Evolutionary conservation across 352 stramenopile genomes (phyloP), one percentile per base, ranked within the genome.

Genomic region (Thalassiosira mediterranea): DNA sequence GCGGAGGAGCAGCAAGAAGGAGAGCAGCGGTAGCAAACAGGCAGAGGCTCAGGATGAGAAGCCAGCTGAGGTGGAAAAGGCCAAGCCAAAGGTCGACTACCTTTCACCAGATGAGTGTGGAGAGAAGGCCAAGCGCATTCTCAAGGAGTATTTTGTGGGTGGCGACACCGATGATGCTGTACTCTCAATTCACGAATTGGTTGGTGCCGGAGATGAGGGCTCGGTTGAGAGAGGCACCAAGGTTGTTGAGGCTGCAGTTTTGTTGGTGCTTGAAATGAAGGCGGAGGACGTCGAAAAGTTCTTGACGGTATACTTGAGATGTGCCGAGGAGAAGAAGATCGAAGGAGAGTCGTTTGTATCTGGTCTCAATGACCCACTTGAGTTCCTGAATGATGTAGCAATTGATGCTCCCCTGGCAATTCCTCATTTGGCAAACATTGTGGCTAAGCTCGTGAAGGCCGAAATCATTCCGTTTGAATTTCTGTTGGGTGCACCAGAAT

Each of bases 241-340:
- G 67, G 73, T 82, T 23, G 73, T 93, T 46, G 74, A 88, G 59
- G 62, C 40, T 19, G 61, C 68, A 32, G 47, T 87, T n/a, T 63
- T 91, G n/a, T 64, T 89, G 63, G 81, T 90, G 8, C 75, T 93
- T 52, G 88, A 93, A 79, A 83, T 78, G 62, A 92, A 90, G 57
- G n/a, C 76, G 23, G 71, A 72, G 34, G 66, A 93, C 25, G 73
- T 88, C 29, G 64, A 77, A 0, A 88, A 91, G 59, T 79, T 89
- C 25, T 17, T 90, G 23, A 62, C 11, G 8, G 58, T 93, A 1
- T 70, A 79, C 29, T 60, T 73, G 17, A 29, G 58, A 38, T 83
- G 57, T 62, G 49, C 83, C 8, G 67, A 84, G 29, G 74, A 89
- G 53, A 72, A 70, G 0, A 88, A 89, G 74, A 79, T 90, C 29